Base-by-base conservation (phyloP, 176 grass and related monocot species). In the Raddia distichophylla region DNA sequence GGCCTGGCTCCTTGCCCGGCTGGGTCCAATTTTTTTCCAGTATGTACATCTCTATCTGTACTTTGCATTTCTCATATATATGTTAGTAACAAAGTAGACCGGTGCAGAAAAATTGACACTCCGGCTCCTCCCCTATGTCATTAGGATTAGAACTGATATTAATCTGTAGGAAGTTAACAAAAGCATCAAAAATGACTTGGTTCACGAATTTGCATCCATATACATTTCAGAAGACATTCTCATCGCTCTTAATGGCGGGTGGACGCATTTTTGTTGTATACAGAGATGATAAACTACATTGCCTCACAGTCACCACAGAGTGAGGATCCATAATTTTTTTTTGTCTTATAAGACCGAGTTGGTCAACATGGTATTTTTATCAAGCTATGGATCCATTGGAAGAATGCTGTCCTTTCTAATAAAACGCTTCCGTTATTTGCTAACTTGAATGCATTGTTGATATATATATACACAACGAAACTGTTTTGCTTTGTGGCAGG, bases 221-320 rank as follows among this genome's bases (percentile, higher is more conserved):
- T 60, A 91, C 80, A 90, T 98, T 53, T 78, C 83, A 57, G 90
- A 83, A 35, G 90, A 93, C 37, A 84, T 98, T 98, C 77, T 98
- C 95, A 16, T 98, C 95, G 3, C 92, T 92, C 34, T 83, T 98
- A 40, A 98, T 98, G 90, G 64, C 94, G 18, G 83, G 88, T 35
- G 92, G 95, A 5, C 92, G 90, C 77, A 93, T 98, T 57, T 98
- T 94, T 87, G 74, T 93, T 45, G 95, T 92, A 13, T 94, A 90
- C 77, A 91, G 92, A 89, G 95, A 98, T 77, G 86, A 94, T 80
- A 78, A 84, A 8, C 63, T 94, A 61, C 88, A 93, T 60, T 98
- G 92, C 79, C 74, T 98, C 43, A 56, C 82, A 3, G 43, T 97
- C 65, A 77, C 54, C 55, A 9, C 79, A 55, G 12, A 18, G 20